A percentile compares a stretch with the other conserved stretches of the same genome.
Evolutionary conservation across 164 flowering plant species (phyloP).

Genomic region (Piper longum): DNA sequence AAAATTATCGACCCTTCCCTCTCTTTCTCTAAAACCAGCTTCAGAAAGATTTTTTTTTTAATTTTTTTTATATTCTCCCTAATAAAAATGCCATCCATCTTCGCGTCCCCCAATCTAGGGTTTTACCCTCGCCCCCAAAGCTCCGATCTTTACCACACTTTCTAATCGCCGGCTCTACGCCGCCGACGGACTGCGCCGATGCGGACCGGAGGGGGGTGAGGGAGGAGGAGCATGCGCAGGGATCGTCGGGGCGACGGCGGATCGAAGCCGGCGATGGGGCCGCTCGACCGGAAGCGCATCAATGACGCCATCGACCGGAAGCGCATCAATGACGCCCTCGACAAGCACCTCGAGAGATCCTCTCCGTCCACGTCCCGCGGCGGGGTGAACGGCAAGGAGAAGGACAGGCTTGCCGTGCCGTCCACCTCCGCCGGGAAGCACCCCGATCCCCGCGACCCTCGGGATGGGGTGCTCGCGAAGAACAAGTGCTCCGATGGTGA

Average conservation of each 20-base stretch:
- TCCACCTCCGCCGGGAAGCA: slow-evolving; percentile 24
- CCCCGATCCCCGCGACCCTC: slow-evolving; percentile 33
- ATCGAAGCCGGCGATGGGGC: slow-evolving; percentile 10
- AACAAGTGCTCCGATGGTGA: slow-evolving; percentile 42
- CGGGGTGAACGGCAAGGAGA: slow-evolving; percentile 29
- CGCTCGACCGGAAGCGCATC: slow-evolving; percentile 59
- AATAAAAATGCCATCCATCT: too few relatives aligned
- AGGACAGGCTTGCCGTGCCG: slow-evolving; percentile 23
- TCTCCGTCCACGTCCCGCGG: slow-evolving; percentile 62
- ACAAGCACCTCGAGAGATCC: slow-evolving; percentile 60
- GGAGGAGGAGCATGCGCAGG: slow-evolving; percentile 26
- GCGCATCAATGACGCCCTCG: slow-evolving; percentile 57
- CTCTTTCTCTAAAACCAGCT: too few relatives aligned
- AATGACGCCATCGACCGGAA: slow-evolving; percentile 64
- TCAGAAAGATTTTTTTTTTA: too few relatives aligned
- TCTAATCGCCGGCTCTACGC: background rate
- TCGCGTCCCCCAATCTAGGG: too few relatives aligned
- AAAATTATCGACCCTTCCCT: too few relatives aligned
- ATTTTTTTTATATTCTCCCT: too few relatives aligned
- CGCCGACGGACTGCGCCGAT: background rate
- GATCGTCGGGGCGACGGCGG: slow-evolving; percentile 29
- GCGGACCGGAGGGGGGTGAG: slow-evolving; percentile 4
- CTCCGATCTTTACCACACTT: too few relatives aligned
- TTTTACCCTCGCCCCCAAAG: too few relatives aligned
- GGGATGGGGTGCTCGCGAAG: slow-evolving; percentile 24